Base-by-base conservation (phyloP, 805 yeast species). In the Yamadazyma takamatsuzukensis region DNA sequence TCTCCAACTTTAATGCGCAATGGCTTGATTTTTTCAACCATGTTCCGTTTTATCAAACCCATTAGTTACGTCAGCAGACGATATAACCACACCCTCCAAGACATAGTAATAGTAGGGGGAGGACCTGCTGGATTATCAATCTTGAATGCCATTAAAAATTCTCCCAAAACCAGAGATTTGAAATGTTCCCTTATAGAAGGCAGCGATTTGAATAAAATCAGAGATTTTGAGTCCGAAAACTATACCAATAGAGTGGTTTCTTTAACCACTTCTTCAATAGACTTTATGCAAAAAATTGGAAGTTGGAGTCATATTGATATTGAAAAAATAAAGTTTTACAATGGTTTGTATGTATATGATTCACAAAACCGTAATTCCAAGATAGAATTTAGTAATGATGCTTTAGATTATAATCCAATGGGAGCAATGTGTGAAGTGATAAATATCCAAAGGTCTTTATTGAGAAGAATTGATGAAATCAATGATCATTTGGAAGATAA, bases 71-170 rank as follows among this genome's bases (percentile, higher is more conserved):
- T n/a, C n/a, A n/a, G n/a, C n/a, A n/a, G n/a, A n/a, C n/a, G n/a
- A n/a, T n/a, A n/a, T n/a, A n/a, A n/a, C n/a, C n/a, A n/a, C n/a
- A n/a, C n/a, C 9, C 37, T 46, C n/a, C 67, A 56, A 18, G 97
- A 90, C 56, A 75, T 93, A 14, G 80, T 86, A 6, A 83, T 93
- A 33, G 83, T 93, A 22, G 98, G 98, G 22, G 97, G 95, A 6
- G 98, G 98, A 0, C 96, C 97, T 1, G 97, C 97, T 1, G 98
- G 98, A 0, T 62, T 93, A 36, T 81, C 96, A 2, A 62, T 93
- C 22, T 80, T 93, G 4, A 74, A 95, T 0, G 94, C 95, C 0
- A 59, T 90, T 36, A 83, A 84, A 53, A 69, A 70, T 43, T 80
- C 88, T 1, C 77, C 81, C 3, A 54, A 68, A 14, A 74, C 95